phyloP scores from a whole-genome alignment of 768 basidiomycete genomes.

The Bullera alba region DNA sequence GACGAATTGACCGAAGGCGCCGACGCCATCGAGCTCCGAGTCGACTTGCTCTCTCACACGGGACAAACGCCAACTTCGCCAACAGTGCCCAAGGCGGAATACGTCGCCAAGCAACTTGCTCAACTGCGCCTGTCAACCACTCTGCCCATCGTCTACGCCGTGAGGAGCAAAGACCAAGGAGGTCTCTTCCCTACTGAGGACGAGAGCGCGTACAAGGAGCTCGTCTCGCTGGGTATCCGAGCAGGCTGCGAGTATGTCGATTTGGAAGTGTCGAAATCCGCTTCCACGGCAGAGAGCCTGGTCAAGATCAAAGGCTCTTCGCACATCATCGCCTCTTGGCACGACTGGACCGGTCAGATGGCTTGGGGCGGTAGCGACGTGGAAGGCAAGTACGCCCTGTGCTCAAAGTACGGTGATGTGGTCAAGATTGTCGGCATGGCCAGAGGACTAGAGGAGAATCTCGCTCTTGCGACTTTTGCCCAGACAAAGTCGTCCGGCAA shows the following conservation, averaged over 20 bases:
- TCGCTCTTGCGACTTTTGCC: constrained; percentile 68
- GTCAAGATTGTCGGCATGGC: constrained; percentile 90
- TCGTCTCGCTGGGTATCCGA: constrained; percentile 70
- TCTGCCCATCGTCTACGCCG: constrained; percentile 86
- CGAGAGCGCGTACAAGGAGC: constrained; percentile 62
- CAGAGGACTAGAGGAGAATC: constrained; percentile 65
- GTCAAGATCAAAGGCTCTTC: constrained; percentile 61
- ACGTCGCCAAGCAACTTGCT: constrained; percentile 74
- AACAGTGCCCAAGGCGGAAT: constrained; percentile 60
- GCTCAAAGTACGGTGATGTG: constrained; percentile 69
- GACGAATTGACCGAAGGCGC: constrained; percentile 71
- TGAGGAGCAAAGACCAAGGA: constrained; percentile 79
- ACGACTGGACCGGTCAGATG: constrained; percentile 82
- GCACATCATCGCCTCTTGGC: constrained; percentile 85
- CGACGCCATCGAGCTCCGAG: constrained; percentile 89
- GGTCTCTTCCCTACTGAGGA: constrained; percentile 81
- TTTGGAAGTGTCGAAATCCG: constrained; percentile 72
- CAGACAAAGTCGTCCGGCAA: constrained; percentile 53
- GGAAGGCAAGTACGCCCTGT: constrained; percentile 63
- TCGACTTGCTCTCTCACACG: constrained; percentile 67
- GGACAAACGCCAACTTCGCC: constrained; percentile 49
- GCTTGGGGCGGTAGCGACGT: constrained; percentile 67
- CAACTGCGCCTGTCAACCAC: constrained; percentile 66
- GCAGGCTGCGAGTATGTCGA: constrained; percentile 89
- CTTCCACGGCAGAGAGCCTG: constrained; percentile 58